Evolutionary conservation across 2,329 filamentous ascomycete genomes (phyloP), one percentile per base, ranked within the genome.

Genomic region (Xylaria sp.): DNA sequence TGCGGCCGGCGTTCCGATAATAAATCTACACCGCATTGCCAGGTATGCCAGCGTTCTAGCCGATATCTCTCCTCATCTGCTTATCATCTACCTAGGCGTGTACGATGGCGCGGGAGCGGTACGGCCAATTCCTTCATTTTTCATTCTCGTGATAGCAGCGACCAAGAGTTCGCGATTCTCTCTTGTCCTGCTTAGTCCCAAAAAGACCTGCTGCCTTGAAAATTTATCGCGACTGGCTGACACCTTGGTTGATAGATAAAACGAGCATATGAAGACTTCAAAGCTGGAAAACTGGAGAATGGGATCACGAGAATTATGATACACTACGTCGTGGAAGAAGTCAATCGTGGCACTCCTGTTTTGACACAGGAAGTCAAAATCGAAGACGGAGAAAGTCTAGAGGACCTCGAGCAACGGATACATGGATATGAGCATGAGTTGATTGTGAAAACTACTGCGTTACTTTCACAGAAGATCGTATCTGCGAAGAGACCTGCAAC

Each of bases 231-330:
- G 34, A 46, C n/a, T 32, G 36, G 41, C 67, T 69, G 30, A 69
- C 60, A 18, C 13, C 45, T 36, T 60, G 30, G 15, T 53, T 46
- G 18, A 39, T 18, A 67, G n/a, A 93, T 93, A 73, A 85, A 89
- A 73, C 84, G 90, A 59, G 91, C 91, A 28, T 90, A 88, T 80
- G 83, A 85, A 63, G 90, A 89, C 65, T 93, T 88, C 76, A 76
- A 86, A 74, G 75, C 74, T 5, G 79, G 80, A 32, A 85, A 85
- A 68, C 86, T 90, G 2, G 84, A 88, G 74, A 84, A 91, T 70
- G 85, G 85, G 66, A 86, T 34, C 30, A 94, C 88, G 53, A 93
- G 91, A 0, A 87, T 93, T 20, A 93, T 93, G 91, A 87, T 71
- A 4, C 91, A 93, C 78, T 87, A 91, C 79, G 90, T 93, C 36